Evolutionary conservation across 2,329 filamentous ascomycete species (phyloP).

Genomic region (Drechslera avenae): DNA sequence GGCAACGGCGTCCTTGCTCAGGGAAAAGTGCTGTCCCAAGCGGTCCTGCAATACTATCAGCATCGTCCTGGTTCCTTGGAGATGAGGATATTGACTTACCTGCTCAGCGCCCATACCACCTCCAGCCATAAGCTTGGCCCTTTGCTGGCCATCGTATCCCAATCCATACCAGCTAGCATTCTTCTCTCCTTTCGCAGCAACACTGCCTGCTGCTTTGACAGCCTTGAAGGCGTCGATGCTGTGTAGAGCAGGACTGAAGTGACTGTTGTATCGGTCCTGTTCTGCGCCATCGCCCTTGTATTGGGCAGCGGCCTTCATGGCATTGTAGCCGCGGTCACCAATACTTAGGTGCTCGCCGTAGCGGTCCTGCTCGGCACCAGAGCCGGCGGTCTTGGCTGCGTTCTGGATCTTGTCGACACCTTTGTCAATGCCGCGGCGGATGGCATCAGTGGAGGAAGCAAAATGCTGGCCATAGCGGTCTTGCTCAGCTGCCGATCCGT

Average conservation of each 20-base stretch:
- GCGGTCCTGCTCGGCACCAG: conserved; percentile 34
- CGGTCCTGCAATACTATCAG: conserved; percentile 33
- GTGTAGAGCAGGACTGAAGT: conserved; percentile 33
- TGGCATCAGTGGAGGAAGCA: conserved; percentile 24
- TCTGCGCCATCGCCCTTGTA: conserved; percentile 37
- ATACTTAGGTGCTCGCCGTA: conserved; percentile 27
- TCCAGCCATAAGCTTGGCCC: conserved; percentile 36
- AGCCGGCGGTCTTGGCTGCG: conserved; percentile 18
- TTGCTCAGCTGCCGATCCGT: conserved; percentile 41
- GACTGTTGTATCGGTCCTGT: conserved; percentile 39
- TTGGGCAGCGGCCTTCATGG: conserved; percentile 21
- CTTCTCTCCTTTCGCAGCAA: conserved; percentile 30
- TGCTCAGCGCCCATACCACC: conserved; percentile 43
- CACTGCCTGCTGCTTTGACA: conserved; percentile 27
- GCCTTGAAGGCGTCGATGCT: conserved; percentile 33
- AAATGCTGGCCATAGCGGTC: conserved; percentile 41
- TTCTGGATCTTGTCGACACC: conserved; percentile 26
- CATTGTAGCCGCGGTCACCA: conserved; percentile 16
- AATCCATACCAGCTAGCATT: conserved; percentile 37
- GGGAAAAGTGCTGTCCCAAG: conserved; percentile 36
- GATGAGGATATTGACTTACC: conserved; percentile 23
- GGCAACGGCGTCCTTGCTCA: conserved; percentile 25
- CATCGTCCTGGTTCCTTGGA: neutral
- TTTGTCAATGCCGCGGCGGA: conserved; percentile 27
- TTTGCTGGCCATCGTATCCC: conserved; percentile 38